A percentile compares a stretch with the other conserved stretches of the same genome.
Evolutionary conservation across 164 flowering plant species (phyloP).

Genomic region (Pachysandra terminalis): DNA sequence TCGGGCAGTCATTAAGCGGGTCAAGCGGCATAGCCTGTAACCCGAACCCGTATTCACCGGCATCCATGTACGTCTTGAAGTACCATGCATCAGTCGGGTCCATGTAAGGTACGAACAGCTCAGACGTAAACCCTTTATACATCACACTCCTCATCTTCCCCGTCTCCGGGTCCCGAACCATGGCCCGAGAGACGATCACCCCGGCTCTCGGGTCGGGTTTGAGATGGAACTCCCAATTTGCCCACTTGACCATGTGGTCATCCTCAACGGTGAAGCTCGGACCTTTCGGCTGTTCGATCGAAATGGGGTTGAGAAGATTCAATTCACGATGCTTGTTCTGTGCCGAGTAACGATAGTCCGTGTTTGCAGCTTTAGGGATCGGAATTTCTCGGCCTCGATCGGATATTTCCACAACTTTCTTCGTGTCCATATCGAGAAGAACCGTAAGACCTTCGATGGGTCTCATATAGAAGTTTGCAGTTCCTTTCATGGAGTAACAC

Average conservation of each 20-base stretch:
- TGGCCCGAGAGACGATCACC: conserved; percentile 62
- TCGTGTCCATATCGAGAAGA: conserved; percentile 65
- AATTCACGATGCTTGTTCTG: conserved; percentile 8
- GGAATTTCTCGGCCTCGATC: conserved; percentile 59
- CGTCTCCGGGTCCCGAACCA: conserved; percentile 54
- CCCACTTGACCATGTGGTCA: conserved; percentile 78
- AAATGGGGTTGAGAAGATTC: conserved; percentile 58
- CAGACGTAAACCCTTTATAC: conserved; percentile 83
- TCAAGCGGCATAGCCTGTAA: conserved; percentile 77
- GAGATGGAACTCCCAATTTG: conserved; percentile 91
- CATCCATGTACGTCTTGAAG: conserved; percentile 96
- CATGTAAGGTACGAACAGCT: conserved; percentile 95
- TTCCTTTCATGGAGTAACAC: conserved; percentile 73
- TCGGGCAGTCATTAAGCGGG: conserved; percentile 89
- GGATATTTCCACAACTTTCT: conserved; percentile 52
- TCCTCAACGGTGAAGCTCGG: conserved; percentile 72
- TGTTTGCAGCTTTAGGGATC: conserved; percentile 57
- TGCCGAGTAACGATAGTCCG: conserved; percentile 61
- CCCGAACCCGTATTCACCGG: conserved; percentile 95
- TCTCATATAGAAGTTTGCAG: conserved; percentile 90
- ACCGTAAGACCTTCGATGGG: conserved; percentile 92
- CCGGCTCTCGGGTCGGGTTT: conserved; percentile 93
- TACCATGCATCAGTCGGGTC: conserved; percentile 94
- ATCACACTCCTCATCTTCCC: conserved; percentile 65
- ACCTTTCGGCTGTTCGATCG: conserved; percentile 76